A percentile compares a stretch with the other conserved stretches of the same genome.
phyloP scores from a whole-genome alignment of 495 filamentous ascomycete genomes.

The Neurospora sp. region DNA sequence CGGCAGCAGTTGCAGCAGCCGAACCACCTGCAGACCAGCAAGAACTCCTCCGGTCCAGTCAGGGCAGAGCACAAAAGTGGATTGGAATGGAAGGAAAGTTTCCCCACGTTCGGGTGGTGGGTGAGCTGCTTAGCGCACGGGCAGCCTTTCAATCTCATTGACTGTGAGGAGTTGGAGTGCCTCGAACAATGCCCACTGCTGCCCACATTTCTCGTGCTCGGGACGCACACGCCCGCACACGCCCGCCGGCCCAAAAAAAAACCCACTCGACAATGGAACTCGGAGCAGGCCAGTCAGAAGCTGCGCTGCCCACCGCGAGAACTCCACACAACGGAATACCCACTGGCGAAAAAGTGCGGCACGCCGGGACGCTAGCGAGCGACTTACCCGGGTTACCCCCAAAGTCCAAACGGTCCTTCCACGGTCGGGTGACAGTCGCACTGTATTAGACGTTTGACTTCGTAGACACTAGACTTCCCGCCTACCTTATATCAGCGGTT shows the following conservation, averaged over 20 bases:
- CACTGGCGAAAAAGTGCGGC: background rate
- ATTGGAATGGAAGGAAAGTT: background rate
- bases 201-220: conserved; percentile 3
- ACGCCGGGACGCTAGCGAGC: background rate
- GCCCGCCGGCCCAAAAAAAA: background rate
- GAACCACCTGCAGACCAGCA: background rate
- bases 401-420: too few species aligned
- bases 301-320: background rate
- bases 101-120: background rate
- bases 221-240: conserved; percentile 1
- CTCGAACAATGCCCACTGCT: background rate
- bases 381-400: too few species aligned
- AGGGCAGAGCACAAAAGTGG: background rate
- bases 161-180: background rate
- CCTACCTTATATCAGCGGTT: too few species aligned
- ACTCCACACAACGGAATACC: background rate
- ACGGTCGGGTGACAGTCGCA: too few species aligned
- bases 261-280: background rate
- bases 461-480: too few species aligned
- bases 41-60: background rate
- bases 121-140: background rate
- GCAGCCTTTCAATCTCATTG: background rate
- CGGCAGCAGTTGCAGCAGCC: background rate
- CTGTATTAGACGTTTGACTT: too few species aligned
- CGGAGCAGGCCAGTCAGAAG: background rate